phyloP scores from a whole-genome alignment of 352 stramenopile species.

The Phytophthora boehmeriae region DNA sequence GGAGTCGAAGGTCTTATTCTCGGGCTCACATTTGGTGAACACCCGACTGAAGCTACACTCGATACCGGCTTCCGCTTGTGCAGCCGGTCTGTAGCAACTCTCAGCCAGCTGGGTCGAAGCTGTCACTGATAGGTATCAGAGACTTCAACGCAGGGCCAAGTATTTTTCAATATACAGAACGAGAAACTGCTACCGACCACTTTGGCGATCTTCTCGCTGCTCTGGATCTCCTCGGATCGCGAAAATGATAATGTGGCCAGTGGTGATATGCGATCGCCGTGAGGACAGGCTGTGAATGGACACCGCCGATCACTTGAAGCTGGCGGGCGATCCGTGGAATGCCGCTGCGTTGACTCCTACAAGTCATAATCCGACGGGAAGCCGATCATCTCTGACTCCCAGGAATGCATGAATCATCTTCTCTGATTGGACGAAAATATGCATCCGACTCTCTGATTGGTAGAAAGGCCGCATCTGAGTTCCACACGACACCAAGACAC shows the following conservation, averaged over 20 bases:
- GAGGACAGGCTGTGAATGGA: no score
- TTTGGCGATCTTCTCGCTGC: background rate
- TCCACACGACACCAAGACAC: background rate
- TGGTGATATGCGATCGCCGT: no score
- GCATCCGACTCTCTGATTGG: background rate
- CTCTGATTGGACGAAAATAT: background rate
- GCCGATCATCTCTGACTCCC: no score
- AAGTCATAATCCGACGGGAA: no score
- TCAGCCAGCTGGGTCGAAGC: background rate
- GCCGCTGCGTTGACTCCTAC: no score
- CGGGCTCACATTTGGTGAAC: no score
- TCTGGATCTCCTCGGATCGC: no score
- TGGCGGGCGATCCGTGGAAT: no score
- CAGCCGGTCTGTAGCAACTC: no score
- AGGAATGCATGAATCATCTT: background rate
- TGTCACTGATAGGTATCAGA: background rate
- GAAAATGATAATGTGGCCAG: no score
- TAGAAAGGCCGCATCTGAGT: background rate
- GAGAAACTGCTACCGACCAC: background rate
- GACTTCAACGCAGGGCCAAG: background rate
- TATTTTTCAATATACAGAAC: background rate
- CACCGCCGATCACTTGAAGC: no score
- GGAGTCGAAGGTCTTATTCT: constrained; percentile 9
- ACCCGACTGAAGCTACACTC: no score
- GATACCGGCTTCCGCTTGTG: constrained; percentile 19